Base-by-base conservation (phyloP, 192 early-diverging fungal genomes). In the Coemansia sp. region DNA sequence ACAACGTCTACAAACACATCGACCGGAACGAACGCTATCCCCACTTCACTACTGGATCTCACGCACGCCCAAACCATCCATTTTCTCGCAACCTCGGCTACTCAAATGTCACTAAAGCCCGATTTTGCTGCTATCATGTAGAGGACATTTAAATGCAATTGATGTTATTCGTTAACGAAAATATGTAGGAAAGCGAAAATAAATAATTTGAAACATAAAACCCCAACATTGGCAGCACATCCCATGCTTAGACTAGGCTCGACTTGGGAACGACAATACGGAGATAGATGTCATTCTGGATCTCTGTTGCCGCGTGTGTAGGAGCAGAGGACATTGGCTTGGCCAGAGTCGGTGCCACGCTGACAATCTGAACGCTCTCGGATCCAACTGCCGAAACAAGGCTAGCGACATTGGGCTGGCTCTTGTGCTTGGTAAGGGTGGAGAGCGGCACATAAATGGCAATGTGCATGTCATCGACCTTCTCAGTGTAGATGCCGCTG, bases 381-480 rank as follows among this genome's bases (percentile, higher is more conserved):
- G 53, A 40, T 8, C 63, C 67, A 17, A 59, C 67, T 32, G 49
- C 72, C 9, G 73, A 75, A 5, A 63, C 42, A 50, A 75, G 58
- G 57, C 62, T 69, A 4, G 67, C 65, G 33, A 75, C 59, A 9
- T 67, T 67, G 0, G 63, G 19, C 49, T 69, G 59, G 34, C 59
- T 42, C 40, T 61, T 71, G 63, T 48, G 43, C 60, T 69, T 75
- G 73, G 61, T 61, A 29, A 75, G 48, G 17, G 73, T 61, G 19
- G 52, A 56, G 14, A 75, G 59, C n/a, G 73, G 73, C 25, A 75
- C 67, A 35, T 69, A 75, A 62, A 75, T 68, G 0, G 73, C 73
- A 53, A 75, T 58, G 33, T 69, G 66, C 3, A 35, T 50, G 34
- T 64, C 59, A 22, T 74, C 72, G 13, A 74, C 56, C 22, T 65